Conservation (phyloP, 148 eudicot genomes). For the Rheum nobile region DNA sequence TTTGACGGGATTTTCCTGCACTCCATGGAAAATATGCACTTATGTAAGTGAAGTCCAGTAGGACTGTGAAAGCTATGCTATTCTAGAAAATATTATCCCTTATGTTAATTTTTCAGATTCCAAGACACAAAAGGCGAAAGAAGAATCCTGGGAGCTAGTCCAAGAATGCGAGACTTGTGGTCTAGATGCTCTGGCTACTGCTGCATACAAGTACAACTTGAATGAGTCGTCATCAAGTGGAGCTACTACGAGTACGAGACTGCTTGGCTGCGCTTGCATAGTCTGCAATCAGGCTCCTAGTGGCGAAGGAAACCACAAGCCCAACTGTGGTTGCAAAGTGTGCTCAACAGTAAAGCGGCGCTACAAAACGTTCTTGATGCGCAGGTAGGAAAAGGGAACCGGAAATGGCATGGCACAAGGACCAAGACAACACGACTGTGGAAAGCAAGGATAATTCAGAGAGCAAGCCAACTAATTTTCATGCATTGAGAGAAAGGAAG, state of each 20-base stretch:
- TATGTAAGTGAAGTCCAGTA: no score
- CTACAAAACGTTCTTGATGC: slow-evolving; percentile 61
- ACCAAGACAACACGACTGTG: no score
- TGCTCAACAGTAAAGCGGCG: slow-evolving; percentile 72
- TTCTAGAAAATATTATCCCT: no score
- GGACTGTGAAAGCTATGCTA: no score
- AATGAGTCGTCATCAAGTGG: slow-evolving; percentile 36
- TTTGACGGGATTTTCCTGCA: no score
- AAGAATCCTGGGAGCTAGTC: slow-evolving; percentile 19
- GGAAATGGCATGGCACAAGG: no score
- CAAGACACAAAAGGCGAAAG: slow-evolving; percentile 35
- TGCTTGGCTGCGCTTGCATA: slow-evolving; percentile 84
- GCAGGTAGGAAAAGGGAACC: slow-evolving; percentile 60
- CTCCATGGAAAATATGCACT: no score
- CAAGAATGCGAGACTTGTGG: slow-evolving; percentile 53
- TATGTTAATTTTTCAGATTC: not conserved
- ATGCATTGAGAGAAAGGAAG: no score
- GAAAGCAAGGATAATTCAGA: no score
- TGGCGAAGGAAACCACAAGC: slow-evolving; percentile 76
- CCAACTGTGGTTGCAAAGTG: slow-evolving; percentile 64
- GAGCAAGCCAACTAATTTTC: no score
- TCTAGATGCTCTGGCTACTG: slow-evolving; percentile 76
- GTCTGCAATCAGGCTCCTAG: slow-evolving; percentile 94
- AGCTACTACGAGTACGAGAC: slow-evolving; percentile 68
- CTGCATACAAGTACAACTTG: slow-evolving; percentile 26